Base-by-base conservation (phyloP, 345 rosid species). In the Atalantia buxifolia region DNA sequence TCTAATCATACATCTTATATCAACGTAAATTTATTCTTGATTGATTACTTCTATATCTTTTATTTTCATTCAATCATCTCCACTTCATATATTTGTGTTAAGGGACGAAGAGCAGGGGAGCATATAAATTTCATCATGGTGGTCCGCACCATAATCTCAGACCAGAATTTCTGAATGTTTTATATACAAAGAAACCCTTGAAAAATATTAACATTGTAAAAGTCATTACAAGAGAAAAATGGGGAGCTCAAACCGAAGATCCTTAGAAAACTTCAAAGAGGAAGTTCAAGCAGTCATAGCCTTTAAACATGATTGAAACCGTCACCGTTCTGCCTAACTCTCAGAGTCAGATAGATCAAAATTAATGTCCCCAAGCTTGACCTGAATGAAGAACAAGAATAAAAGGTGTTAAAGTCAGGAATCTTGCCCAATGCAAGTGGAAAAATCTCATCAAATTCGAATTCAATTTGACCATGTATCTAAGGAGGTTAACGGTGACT, bases 331-430 rank as follows among this genome's bases (percentile, higher is more conserved):
- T 87, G 95, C 81, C 89, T 85, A 59, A 92, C 98, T 87, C 91
- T 86, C 82, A 95, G 83, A 28, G 98, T 95, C 81, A 93, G 86
- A 82, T 89, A 95, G 64, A 95, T 95, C 84, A 95, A 84, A 70
- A 93, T 85, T 89, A 95, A 81, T 18, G 98, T 91, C 45, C 98
- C 98, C 69, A 92, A 78, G 78, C 93, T 95, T 71, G 98, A 95
- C 91, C 98, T 95, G 93, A 57, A 82, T 30, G 24, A 73, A 83
- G 19, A 56, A 25, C 60, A 38, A 60, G 22, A 40, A 12, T 38
- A 28, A 60, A 24, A 24, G 4, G n/a, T 48, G 33, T 65, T 42
- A 57, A 57, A 59, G 36, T 24, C 16, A 0, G n/a, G n/a, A 9
- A 59, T 59, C 14, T 2, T n/a, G 27, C 28, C 2, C 0, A 9